Evolutionary conservation across 441 rosid species (phyloP), one percentile per base, ranked within the genome.

Genomic region (Populus trichocarpa): DNA sequence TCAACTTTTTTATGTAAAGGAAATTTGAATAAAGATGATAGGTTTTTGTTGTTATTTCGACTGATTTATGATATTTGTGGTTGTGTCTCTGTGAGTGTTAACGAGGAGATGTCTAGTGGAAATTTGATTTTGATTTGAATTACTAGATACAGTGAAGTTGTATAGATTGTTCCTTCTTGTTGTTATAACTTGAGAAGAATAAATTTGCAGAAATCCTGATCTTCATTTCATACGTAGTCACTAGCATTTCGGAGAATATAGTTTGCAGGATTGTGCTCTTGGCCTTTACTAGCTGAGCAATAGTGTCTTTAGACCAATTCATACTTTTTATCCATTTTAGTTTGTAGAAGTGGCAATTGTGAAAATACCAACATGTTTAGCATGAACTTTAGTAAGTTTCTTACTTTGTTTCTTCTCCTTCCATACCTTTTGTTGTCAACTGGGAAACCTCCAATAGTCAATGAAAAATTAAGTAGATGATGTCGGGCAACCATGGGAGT

Each of bases 21-120:
- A 73, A 67, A 12, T 69, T 33, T 73, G 72, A 40, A 57, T 70
- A 33, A 38, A 50, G 46, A 71, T 36, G 25, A 67, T 67, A 0
- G 10, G 26, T 16, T 69, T 46, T 57, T 66, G 25, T 67, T 74
- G 77, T 67, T 66, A 16, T 35, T 73, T 59, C 61, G 63, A 42
- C 14, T 69, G 40, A 18, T 71, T 6, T 25, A 50, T 14, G 0
- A 10, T 33, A 16, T 10, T 71, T 32, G n/a, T 7, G 36, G 18
- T 13, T 71, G 16, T 30, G 9, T 50, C 23, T 5, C 28, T 28
- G 38, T 16, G n/a, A 35, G 26, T 71, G 20, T 6, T 16, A 46
- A 71, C 20, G 64, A 46, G 53, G 53, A 46, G 53, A 46, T 13
- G 53, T 46, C 18, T 46, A 13, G 53, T 46, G 18, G 53, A 46